Evolutionary conservation across 805 yeast genomes (phyloP).

Genomic region (Pichia kluyveri): DNA sequence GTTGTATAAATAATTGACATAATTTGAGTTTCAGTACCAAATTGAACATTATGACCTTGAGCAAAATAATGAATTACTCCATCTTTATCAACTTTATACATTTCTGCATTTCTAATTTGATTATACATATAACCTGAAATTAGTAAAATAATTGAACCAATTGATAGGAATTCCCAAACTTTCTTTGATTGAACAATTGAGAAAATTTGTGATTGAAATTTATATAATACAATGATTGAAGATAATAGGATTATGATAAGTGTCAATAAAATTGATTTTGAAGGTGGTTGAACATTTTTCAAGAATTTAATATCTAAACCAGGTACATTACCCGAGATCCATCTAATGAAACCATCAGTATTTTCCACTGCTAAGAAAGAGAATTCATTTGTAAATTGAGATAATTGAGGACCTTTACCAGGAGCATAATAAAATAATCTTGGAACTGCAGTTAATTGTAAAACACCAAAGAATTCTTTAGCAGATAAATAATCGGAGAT

Average conservation of each 20-base stretch:
- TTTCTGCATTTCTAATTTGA: conserved; percentile 66
- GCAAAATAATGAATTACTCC: conserved; percentile 31
- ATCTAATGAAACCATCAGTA: conserved; percentile 13
- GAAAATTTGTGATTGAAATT: conserved; percentile 27
- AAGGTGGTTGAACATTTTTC: background rate
- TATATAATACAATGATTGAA: conserved; percentile 16
- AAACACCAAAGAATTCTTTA: conserved; percentile 40
- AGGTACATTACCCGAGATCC: conserved; percentile 6
- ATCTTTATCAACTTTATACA: conserved; percentile 37
- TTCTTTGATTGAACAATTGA: conserved; percentile 39
- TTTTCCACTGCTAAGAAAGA: conserved; percentile 38
- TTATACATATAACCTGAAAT: conserved; percentile 92
- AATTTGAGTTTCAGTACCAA: conserved; percentile 85
- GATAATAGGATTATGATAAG: conserved; percentile 29
- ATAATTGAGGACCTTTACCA: conserved; percentile 17
- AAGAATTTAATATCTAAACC: conserved; percentile 1
- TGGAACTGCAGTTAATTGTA: conserved; percentile 68
- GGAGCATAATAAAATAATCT: conserved; percentile 38
- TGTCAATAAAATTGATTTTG: conserved; percentile 22
- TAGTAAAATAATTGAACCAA: conserved; percentile 61
- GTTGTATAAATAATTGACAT: conserved; percentile 65
- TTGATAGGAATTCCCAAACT: conserved; percentile 65
- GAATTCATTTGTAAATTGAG: conserved; percentile 28
- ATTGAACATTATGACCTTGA: conserved; percentile 66
- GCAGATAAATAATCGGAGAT: conserved; percentile 61